phyloP scores from a whole-genome alignment of 2,329 filamentous ascomycete genomes.

The Stagonosporopsis vannaccii region DNA sequence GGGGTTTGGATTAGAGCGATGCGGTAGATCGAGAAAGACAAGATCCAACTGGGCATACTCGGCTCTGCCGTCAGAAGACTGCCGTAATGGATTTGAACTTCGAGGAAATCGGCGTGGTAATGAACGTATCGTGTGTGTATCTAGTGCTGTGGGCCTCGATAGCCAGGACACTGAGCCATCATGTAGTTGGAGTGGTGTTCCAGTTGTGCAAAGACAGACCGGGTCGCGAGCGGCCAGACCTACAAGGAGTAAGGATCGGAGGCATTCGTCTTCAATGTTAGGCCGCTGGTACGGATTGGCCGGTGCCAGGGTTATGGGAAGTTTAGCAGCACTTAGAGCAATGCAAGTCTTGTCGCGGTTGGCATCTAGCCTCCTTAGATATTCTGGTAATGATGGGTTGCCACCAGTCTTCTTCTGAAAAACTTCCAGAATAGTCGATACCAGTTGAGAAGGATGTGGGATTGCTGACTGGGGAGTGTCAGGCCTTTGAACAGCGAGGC shows the following conservation, averaged over 20 bases:
- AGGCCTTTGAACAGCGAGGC: constrained; percentile 23
- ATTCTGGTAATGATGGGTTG: constrained; percentile 51
- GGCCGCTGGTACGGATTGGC: constrained; percentile 38
- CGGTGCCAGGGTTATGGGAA: constrained; percentile 48
- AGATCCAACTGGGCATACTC: constrained; percentile 52
- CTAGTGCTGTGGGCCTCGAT: constrained; percentile 37
- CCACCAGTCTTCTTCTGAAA: constrained; percentile 54
- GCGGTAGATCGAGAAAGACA: constrained; percentile 47
- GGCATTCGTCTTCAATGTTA: constrained; percentile 50
- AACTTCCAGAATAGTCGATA: constrained; percentile 44
- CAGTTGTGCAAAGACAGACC: constrained; percentile 50
- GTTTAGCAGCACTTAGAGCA: constrained; percentile 50
- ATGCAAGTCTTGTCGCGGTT: constrained; percentile 55
- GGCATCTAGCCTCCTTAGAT: constrained; percentile 51
- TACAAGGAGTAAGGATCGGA: constrained; percentile 51
- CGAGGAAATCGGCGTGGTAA: constrained; percentile 23
- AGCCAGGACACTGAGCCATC: constrained; percentile 46
- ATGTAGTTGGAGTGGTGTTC: constrained; percentile 41
- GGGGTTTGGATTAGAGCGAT: constrained; percentile 39
- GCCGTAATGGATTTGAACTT: constrained; percentile 27
- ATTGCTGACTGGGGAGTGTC: constrained; percentile 21
- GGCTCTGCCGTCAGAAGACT: constrained; percentile 44
- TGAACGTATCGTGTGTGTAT: constrained; percentile 21
- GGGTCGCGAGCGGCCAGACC: constrained; percentile 53
- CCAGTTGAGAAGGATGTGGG: constrained; percentile 17